Base-by-base conservation (phyloP, 2,329 filamentous ascomycete species). In the Fusarium pininemorale region DNA sequence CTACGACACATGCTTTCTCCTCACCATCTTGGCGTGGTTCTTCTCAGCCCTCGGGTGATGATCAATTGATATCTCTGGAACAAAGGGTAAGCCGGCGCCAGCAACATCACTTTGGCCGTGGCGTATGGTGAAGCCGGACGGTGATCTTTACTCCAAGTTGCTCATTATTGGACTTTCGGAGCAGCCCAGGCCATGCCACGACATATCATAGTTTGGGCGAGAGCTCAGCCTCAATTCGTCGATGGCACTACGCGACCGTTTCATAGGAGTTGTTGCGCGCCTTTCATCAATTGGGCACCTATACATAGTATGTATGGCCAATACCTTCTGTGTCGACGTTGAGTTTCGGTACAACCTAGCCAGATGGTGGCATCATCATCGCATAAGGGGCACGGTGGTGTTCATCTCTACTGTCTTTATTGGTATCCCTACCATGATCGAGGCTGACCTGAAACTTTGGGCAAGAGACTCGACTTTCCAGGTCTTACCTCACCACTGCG, bases 141-240 rank as follows among this genome's bases (percentile, higher is more conserved):
- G 32, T 28, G 58, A 70, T 70, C 68, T 51, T 54, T 60, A 63
- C 59, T 69, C 35, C 24, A 69, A 28, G 50, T 30, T 64, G 59
- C 54, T 51, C 48, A 50, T 56, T 37, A 35, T 28, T 47, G 30
- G 22, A 58, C 37, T 59, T 41, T 66, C 30, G 28, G 56, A 58
- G 28, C 47, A 60, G 68, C 60, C 65, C 66, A 69, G 68, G 48
- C 68, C 66, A 57, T 70, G 59, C 63, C 63, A 71, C 57, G 39
- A 45, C 54, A 67, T 56, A 41, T 45, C 47, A 60, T 67, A 22
- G 50, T 24, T 67, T 59, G 57, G 30, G 35, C 45, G 35, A 53
- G 48, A 59, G n/a, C 38, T 64, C 42, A 55, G 59, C 54, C 53
- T 64, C 47, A 30, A 48, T 42, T 53, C 58, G 68, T 68, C 38